phyloP scores from a whole-genome alignment of 768 basidiomycete genomes.

The Baorangia bicolor region DNA sequence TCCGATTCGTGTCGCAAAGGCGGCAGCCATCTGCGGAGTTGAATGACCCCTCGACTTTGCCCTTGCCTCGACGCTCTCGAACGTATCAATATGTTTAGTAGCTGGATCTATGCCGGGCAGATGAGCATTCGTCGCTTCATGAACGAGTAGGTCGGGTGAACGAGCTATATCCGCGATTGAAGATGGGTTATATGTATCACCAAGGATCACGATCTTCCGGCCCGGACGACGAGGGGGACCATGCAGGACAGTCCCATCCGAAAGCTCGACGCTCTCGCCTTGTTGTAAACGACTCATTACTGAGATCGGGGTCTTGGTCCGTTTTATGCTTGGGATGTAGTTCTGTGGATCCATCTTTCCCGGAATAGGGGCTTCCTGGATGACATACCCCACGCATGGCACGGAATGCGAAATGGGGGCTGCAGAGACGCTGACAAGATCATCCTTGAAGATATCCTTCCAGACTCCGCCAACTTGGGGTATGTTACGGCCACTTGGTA shows the following conservation, averaged over 20 bases:
- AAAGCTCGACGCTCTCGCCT: slow-evolving; percentile 60
- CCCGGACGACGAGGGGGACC: slow-evolving; percentile 67
- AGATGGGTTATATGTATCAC: slow-evolving; percentile 84
- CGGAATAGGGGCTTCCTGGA: slow-evolving; percentile 67
- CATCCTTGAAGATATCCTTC: slow-evolving; percentile 60
- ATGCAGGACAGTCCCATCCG: slow-evolving; percentile 69
- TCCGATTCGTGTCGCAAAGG: slow-evolving; percentile 65
- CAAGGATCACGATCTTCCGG: slow-evolving; percentile 76
- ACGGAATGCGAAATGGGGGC: slow-evolving; percentile 80
- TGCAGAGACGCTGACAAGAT: slow-evolving; percentile 62
- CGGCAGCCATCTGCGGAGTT: slow-evolving; percentile 88
- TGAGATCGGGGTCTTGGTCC: slow-evolving; percentile 67
- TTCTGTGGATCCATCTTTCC: slow-evolving; percentile 72
- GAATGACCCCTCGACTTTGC: slow-evolving; percentile 82
- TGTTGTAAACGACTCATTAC: slow-evolving; percentile 65
- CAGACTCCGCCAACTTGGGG: slow-evolving; percentile 57
- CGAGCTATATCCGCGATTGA: slow-evolving; percentile 57
- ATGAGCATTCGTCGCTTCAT: slow-evolving; percentile 90
- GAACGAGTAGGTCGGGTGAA: slow-evolving; percentile 73
- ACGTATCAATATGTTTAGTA: slow-evolving; percentile 62
- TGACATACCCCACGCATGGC: slow-evolving; percentile 77
- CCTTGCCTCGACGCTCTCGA: slow-evolving; percentile 57
- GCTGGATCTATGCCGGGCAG: slow-evolving; percentile 60
- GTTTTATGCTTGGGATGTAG: slow-evolving; percentile 66
- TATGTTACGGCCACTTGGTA: slow-evolving; percentile 62